Percentiles rank a stretch among this genome's conserved stretches.
Evolutionary conservation across 768 basidiomycete genomes (phyloP).

Genomic region (Boletus tomentosulus): DNA sequence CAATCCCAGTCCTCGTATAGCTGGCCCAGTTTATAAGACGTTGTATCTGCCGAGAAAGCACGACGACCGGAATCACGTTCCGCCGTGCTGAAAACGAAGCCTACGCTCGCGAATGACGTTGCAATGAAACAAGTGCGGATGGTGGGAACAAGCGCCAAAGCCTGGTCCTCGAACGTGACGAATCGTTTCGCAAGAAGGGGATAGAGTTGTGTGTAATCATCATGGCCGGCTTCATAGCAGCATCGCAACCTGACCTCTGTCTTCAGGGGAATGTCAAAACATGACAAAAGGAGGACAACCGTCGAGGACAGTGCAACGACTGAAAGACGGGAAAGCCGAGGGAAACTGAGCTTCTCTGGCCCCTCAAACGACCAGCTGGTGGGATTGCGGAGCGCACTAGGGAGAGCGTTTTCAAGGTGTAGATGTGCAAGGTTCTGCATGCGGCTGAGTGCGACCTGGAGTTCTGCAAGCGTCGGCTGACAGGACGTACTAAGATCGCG

Average conservation of each 20-base stretch:
- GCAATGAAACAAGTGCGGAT: slow-evolving; percentile 13
- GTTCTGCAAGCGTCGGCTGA: slow-evolving; percentile 25
- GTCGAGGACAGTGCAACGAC: slow-evolving; percentile 7
- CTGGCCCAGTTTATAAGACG: neutral
- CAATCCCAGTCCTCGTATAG: slow-evolving; percentile 17
- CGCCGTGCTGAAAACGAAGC: slow-evolving; percentile 16
- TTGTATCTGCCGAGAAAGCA: slow-evolving; percentile 7
- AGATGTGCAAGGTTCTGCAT: slow-evolving; percentile 34
- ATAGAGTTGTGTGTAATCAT: slow-evolving; percentile 8
- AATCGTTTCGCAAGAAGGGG: slow-evolving; percentile 17
- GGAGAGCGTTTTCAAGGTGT: slow-evolving; percentile 30
- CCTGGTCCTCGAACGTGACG: neutral
- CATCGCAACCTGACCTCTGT: slow-evolving; percentile 18
- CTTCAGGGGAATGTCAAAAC: slow-evolving; percentile 2
- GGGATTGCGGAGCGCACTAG: slow-evolving; percentile 15
- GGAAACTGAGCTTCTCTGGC: neutral
- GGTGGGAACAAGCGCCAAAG: neutral
- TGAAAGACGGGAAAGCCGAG: slow-evolving; percentile 3
- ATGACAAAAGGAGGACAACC: slow-evolving; percentile 5
- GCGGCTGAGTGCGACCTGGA: slow-evolving; percentile 29
- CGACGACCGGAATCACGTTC: slow-evolving; percentile 7
- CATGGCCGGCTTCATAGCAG: slow-evolving; percentile 1
- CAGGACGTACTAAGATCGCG: slow-evolving; percentile 14
- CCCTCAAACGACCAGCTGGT: neutral
- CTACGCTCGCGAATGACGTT: slow-evolving; percentile 5